Percentiles rank a stretch among this genome's conserved stretches.
These are phyloP conservation scores for Ustilago hordei DNA, from an alignment of 1,284 basidiomycete species.

Conservation along the genomic window DNA sequence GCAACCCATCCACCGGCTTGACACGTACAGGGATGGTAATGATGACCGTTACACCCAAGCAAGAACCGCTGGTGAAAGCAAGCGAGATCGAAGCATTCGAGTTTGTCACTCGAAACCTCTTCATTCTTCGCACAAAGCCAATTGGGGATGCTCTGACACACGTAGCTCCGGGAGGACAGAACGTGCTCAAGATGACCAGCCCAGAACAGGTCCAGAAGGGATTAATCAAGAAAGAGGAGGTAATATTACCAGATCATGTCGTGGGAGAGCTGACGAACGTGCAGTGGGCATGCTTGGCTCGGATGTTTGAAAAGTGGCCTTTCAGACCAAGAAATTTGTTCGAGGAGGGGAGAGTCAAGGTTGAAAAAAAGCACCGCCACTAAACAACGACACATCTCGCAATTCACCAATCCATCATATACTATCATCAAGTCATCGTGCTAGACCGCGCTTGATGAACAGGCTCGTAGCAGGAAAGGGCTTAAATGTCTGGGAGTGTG, in stretches of 20 bases:
- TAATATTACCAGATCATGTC: conserved; percentile 49
- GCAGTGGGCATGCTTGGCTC: conserved; percentile 62
- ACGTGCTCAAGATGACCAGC: conserved; percentile 58
- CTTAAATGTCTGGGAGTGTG: background rate
- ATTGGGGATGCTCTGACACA: conserved; percentile 58
- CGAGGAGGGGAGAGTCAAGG: conserved; percentile 53
- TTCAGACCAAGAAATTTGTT: conserved; percentile 62
- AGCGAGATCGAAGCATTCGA: conserved; percentile 63
- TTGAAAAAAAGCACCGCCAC: conserved; percentile 34
- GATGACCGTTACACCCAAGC: conserved; percentile 58
- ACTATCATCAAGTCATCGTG: too few species aligned
- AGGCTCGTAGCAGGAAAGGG: too few species aligned
- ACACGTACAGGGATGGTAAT: conserved; percentile 52
- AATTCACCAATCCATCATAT: background rate
- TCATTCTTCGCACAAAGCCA: conserved; percentile 55
- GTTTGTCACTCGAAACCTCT: conserved; percentile 63
- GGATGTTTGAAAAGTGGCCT: conserved; percentile 67
- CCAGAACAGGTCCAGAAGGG: conserved; percentile 39
- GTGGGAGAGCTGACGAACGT: conserved; percentile 58
- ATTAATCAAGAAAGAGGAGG: conserved; percentile 34
- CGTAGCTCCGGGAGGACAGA: conserved; percentile 62
- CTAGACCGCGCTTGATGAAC: too few species aligned
- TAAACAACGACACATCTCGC: background rate
- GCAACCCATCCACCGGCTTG: conserved; percentile 54
- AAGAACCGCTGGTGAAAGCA: conserved; percentile 37